Base-by-base conservation (phyloP, 768 basidiomycete genomes). In the Podaxis sp. region DNA sequence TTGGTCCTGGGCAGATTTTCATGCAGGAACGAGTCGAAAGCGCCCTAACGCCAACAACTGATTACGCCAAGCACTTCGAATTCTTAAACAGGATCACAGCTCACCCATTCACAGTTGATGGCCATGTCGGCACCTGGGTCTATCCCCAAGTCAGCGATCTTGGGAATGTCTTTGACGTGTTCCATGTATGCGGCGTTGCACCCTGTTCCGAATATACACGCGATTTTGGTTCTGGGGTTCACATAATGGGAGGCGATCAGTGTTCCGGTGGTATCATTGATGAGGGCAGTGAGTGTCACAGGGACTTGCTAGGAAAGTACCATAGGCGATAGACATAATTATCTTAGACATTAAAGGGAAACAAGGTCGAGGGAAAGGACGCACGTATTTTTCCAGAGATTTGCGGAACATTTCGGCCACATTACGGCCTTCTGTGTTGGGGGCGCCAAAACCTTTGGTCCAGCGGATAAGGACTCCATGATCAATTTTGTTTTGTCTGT, bases 161-260 rank as follows among this genome's bases (percentile, higher is more conserved):
- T 99, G 44, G 90, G 85, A 54, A 98, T 95, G 68, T 89, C 86
- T 46, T 80, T 82, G 15, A 94, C 85, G 62, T 87, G 86, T 73
- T 99, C 96, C 93, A 97, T 96, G 72, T 98, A 98, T 5, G 96
- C 96, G 0, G 96, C 96, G 73, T 99, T 99, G 73, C 96, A 98
- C 0, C 97, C 97, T 6, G 97, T 99, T 42, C 97, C 97, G 69
- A 99, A 96, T 70, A 99, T 99, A 70, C 92, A 90, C 1, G 94
- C 97, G 68, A 98, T 96, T 73, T 92, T 92, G 42, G 96, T 96
- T 68, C 72, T 79, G 0, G 94, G 90, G 72, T 93, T 93, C 66
- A 98, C 95, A 68, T 99, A 99, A 76, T 92, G 89, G 1, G 96
- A 97, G 11, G 97, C 97, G 69, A 99, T 95, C 28, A 99, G 85